These are phyloP conservation scores for Piloderma croceum DNA, from an alignment of 768 basidiomycete genomes.

Conservation along the genomic window DNA sequence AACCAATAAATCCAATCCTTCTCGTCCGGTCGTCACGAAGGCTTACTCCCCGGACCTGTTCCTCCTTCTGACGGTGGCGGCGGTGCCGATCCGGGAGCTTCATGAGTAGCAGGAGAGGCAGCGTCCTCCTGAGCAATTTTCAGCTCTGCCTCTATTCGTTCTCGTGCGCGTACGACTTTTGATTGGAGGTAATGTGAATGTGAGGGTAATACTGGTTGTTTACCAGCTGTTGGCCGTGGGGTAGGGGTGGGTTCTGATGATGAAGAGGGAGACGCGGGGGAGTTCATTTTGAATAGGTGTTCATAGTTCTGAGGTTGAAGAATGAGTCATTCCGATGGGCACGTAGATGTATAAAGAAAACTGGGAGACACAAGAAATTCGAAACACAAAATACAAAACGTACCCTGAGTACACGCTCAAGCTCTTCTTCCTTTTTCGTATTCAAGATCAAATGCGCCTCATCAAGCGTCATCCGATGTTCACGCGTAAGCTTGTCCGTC, in stretches of 20 bases:
- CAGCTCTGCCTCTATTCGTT: constrained; percentile 90
- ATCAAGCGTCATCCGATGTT: constrained; percentile 89
- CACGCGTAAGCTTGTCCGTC: constrained; percentile 77
- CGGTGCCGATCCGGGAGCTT: not conserved
- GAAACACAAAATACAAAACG: constrained; percentile 12
- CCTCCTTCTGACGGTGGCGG: not conserved
- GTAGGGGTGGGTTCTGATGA: constrained; percentile 31
- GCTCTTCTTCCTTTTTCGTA: constrained; percentile 62
- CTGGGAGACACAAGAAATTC: too few relatives aligned
- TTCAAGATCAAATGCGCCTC: constrained; percentile 94
- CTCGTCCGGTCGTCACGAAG: not conserved
- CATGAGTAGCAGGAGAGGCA: not conserved
- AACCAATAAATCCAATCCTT: not conserved
- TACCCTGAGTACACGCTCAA: constrained; percentile 73
- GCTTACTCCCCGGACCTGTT: too few relatives aligned
- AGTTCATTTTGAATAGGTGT: constrained; percentile 86
- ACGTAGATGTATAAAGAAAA: too few relatives aligned
- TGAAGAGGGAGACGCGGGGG: constrained; percentile 56
- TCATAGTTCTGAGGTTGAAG: constrained; percentile 72
- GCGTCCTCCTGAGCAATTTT: constrained; percentile 15
- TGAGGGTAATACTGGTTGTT: constrained; percentile 35
- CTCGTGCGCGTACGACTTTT: constrained; percentile 91
- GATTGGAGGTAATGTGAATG: constrained; percentile 94
- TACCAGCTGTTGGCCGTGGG: constrained; percentile 39
- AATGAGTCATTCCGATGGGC: too few relatives aligned